Conservation (phyloP, 2,329 filamentous ascomycete genomes). For the Colletotrichum salicis region DNA sequence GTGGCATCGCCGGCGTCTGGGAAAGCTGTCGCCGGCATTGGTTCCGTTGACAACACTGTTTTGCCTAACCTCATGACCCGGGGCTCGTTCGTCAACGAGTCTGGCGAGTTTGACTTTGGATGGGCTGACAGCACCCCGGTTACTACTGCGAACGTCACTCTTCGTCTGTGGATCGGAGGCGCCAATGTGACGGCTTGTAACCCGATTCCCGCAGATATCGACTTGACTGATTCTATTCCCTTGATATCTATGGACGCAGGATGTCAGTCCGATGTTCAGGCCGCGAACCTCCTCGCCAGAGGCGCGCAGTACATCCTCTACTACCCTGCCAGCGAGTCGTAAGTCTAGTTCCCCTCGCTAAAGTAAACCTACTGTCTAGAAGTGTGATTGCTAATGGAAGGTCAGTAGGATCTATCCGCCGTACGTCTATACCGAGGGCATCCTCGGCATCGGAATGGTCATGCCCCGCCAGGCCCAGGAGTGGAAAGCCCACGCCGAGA, state of each 20-base stretch:
- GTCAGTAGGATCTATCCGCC: conserved; percentile 12
- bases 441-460: conserved; percentile 36
- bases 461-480: conserved; percentile 37
- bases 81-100: conserved; percentile 33
- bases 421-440: conserved; percentile 9
- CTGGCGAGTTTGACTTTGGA: conserved; percentile 25
- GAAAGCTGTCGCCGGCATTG: conserved; percentile 39
- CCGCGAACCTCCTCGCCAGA: conserved; percentile 50
- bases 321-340: conserved; percentile 43
- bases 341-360: background rate
- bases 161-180: conserved; percentile 16
- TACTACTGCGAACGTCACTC: conserved; percentile 20
- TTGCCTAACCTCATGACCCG: conserved; percentile 35
- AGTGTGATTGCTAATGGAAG: background rate
- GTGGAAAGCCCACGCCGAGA: conserved; percentile 40
- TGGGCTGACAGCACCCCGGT: conserved; percentile 25
- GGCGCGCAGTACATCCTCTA: conserved; percentile 55
- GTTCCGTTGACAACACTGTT: conserved; percentile 39
- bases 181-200: conserved; percentile 48
- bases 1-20: conserved; percentile 40
- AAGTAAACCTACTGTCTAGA: no score
- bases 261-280: conserved; percentile 50
- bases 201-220: conserved; percentile 49
- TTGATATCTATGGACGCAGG: conserved; percentile 48
- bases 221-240: conserved; percentile 53